Base-by-base conservation (phyloP, 345 rosid genomes). In the Iberis pinnata region DNA sequence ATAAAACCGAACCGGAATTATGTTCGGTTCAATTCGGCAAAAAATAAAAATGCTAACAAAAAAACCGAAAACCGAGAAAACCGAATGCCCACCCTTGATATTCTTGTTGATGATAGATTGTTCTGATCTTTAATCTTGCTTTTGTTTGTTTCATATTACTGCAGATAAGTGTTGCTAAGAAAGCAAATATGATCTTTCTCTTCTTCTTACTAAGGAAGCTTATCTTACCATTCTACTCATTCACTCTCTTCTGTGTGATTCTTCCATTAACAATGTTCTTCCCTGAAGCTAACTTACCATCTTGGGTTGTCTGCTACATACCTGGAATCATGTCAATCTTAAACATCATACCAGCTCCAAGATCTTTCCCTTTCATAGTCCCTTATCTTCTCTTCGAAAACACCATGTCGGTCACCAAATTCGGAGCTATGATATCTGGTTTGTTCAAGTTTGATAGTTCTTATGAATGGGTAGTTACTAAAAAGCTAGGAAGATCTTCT, bases 381-480 rank as follows among this genome's bases (percentile, higher is more conserved):
- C 97, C 97, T 1, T 89, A 80, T 66, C 93, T 89, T 58, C 75
- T 89, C n/a, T 89, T 89, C 46, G 97, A 89, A 64, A 89, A 89
- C 80, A 89, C 97, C 63, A 89, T 89, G 93, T 89, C 95, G 0
- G 97, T 89, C 40, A 89, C 97, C 74, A 89, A 89, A 70, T 89
- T 89, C 70, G 80, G 84, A 60, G 97, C 97, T 56, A 89, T 86
- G 97, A 83, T 89, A 61, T 89, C 93, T 6, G 97, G 97, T 39
- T 70, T 89, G 53, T 81, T 89, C 50, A 76, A 70, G 41, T 70
- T 89, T 20, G 95, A 87, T 40, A 85, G 87, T 45, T 89, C 97
- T 33, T 85, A 85, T 8, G 97, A 89, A 63, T 89, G 97, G 97
- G 61, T 89, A 65, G 97, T 83, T 11, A 89, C 97, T 24, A 89